Evolutionary conservation across 352 stramenopile genomes (phyloP).

Genomic region (Thalassiosira oceanica): DNA sequence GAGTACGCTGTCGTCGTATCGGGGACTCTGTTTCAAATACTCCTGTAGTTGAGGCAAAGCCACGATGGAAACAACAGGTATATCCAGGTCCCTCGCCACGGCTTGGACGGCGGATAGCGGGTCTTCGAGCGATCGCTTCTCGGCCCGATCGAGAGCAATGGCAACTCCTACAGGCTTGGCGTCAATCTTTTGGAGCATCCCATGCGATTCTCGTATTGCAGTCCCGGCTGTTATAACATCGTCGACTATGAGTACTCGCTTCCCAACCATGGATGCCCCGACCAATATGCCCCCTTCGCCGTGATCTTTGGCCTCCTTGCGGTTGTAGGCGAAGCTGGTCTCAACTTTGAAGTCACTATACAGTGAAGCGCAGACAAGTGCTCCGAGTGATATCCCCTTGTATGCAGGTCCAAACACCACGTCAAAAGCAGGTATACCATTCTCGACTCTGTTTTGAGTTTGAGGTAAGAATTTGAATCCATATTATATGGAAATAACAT

Average conservation of each 20-base stretch:
- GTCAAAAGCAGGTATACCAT: slow-evolving; percentile 91
- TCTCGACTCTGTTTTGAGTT: slow-evolving; percentile 36
- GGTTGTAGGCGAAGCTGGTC: slow-evolving; percentile 97
- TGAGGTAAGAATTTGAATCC: no score
- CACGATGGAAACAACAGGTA: no score
- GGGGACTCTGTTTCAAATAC: no score
- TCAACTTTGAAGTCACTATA: slow-evolving; percentile 87
- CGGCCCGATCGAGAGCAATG: no score
- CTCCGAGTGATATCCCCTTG: slow-evolving; percentile 98
- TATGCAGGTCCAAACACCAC: slow-evolving; percentile 99
- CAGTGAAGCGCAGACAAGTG: slow-evolving; percentile 91
- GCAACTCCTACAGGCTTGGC: no score
- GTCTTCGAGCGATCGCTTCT: no score
- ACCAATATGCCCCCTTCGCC: slow-evolving; percentile 96
- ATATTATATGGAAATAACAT: no score
- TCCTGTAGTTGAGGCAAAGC: no score
- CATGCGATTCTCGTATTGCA: slow-evolving; percentile 94
- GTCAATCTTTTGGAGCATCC: no score
- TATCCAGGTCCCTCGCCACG: no score
- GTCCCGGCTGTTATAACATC: slow-evolving; percentile 99
- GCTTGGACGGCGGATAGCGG: no score
- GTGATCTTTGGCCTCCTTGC: slow-evolving; percentile 99
- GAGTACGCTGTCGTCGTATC: no score
- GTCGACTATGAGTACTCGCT: slow-evolving; percentile 97
- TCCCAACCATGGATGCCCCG: slow-evolving; percentile 90